phyloP scores from a whole-genome alignment of 2,329 filamentous ascomycete genomes.

The Cladosporium sp. region DNA sequence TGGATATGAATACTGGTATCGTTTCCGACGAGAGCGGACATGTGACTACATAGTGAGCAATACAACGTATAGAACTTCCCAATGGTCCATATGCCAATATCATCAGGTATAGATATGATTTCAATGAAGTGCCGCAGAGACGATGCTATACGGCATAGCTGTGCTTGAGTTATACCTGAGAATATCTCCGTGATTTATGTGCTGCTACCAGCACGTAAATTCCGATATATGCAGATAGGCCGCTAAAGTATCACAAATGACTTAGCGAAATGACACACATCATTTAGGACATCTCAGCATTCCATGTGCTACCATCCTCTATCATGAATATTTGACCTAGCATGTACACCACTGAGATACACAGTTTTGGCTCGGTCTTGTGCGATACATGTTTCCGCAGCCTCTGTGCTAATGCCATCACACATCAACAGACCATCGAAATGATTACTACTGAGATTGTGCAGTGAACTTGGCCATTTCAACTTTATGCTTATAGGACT shows the following conservation, averaged over 20 bases:
- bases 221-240: not conserved
- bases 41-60: not conserved
- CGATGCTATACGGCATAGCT: no score
- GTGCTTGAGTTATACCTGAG: not conserved
- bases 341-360: not conserved
- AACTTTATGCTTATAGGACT: not conserved
- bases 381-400: not conserved
- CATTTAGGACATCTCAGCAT: not conserved
- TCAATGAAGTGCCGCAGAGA: no score
- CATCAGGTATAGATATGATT: not conserved
- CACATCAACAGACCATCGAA: not conserved
- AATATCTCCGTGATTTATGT: not conserved
- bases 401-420: not conserved
- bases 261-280: not conserved
- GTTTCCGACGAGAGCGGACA: not conserved
- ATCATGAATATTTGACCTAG: not conserved
- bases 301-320: not conserved
- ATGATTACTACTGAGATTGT: not conserved
- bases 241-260: not conserved
- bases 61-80: not conserved
- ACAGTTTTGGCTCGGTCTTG: not conserved
- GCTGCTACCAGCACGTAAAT: not conserved
- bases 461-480: not conserved
- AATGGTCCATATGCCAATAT: not conserved
- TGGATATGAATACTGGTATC: not conserved